A percentile compares a stretch with the other conserved stretches of the same genome.
Evolutionary conservation across 208 protist genomes (phyloP).

Genomic region (Wallacemonas sp.): DNA sequence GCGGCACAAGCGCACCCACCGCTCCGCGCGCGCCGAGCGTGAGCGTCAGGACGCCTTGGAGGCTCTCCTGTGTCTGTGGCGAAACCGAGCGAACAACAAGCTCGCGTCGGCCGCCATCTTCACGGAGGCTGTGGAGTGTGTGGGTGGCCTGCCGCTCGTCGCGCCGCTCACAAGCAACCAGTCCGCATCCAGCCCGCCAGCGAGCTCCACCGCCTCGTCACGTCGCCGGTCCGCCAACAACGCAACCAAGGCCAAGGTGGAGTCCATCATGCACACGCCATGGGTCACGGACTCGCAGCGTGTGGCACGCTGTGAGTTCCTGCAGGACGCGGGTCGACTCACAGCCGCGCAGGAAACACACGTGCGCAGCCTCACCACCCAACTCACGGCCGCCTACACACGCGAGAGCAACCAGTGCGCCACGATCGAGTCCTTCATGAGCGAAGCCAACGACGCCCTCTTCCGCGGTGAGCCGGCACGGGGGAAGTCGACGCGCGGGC

Average conservation of each 20-base stretch:
- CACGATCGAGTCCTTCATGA: not conserved
- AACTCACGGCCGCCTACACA: not conserved
- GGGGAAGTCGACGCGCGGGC: not conserved
- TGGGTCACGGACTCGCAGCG: not conserved
- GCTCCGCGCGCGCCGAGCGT: not conserved
- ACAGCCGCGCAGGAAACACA: not conserved
- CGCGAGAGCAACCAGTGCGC: not conserved
- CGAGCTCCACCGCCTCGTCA: not conserved
- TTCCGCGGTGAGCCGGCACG: not conserved
- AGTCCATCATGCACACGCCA: slow-evolving; percentile 8
- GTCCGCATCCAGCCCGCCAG: not conserved
- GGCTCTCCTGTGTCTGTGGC: slow-evolving; percentile 8
- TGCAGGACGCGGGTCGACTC: not conserved
- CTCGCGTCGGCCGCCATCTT: not conserved
- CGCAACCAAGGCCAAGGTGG: not conserved
- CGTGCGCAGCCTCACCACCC: not conserved
- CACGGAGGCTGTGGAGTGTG: slow-evolving; percentile 6
- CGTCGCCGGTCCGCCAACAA: not conserved
- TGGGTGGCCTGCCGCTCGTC: slow-evolving; percentile 1
- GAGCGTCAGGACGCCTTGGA: not conserved
- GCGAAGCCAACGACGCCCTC: not conserved
- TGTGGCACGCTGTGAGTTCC: not conserved
- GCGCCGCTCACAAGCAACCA: not conserved
- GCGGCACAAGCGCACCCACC: not conserved
- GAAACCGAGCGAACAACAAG: slow-evolving; percentile 2